phyloP scores from a whole-genome alignment of 129 eudicot genomes.

The Chrysanthemum seticuspe region DNA sequence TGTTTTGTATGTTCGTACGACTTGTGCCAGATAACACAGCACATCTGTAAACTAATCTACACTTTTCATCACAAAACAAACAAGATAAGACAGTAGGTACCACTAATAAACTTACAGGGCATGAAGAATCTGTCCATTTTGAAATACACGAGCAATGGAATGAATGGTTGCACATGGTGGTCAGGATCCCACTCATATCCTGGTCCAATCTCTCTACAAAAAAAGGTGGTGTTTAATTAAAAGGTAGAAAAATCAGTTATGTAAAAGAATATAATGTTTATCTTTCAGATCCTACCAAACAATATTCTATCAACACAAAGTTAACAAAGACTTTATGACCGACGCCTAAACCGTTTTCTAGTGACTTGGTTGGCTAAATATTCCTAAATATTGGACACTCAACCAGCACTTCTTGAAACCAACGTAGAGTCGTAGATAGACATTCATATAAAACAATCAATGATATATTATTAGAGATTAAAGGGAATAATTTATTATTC shows the following conservation, averaged over 20 bases:
- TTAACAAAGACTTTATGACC: not conserved
- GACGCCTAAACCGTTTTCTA: not conserved
- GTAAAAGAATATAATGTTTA: not conserved
- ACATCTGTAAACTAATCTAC: not conserved
- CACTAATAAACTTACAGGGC: conserved; percentile 63
- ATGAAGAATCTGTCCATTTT: conserved; percentile 96
- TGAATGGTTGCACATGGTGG: conserved; percentile 95
- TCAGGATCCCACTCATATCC: conserved; percentile 76
- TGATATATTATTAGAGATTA: not conserved
- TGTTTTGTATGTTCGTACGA: conserved; percentile 2
- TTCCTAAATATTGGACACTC: conserved; percentile 16
- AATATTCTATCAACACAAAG: not conserved
- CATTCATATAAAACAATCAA: not conserved
- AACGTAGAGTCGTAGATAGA: conserved; percentile 1
- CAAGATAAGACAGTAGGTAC: not conserved
- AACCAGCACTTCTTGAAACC: conserved; percentile 21
- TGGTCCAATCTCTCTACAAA: conserved; percentile 88
- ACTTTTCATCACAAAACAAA: conserved; percentile 3
- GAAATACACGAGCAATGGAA: conserved; percentile 97
- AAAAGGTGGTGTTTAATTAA: not conserved
- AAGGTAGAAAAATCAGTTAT: not conserved
- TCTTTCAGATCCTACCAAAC: not conserved
- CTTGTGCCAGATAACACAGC: not conserved
- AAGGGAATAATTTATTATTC: not conserved
- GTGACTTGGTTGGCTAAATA: not conserved